Base-by-base conservation (phyloP, 2,329 filamentous ascomycete genomes). In the Aspergillus phoenicis region DNA sequence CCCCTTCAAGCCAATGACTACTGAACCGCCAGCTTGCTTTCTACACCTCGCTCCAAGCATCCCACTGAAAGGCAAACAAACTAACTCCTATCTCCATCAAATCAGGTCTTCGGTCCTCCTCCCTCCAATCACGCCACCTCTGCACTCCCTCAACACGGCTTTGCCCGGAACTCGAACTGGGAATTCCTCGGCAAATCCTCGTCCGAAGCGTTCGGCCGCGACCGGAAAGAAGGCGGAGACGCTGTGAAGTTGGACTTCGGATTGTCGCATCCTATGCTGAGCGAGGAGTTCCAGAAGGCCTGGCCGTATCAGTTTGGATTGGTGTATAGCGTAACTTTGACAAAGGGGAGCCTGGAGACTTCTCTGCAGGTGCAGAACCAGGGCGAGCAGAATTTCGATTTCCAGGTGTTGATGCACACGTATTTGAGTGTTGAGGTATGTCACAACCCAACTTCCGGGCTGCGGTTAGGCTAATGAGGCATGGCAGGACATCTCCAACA, bases 231-330 rank as follows among this genome's bases (percentile, higher is more conserved):
- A 49, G 81, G 80, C 64, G 84, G 91, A 72, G 82, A 87, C 71
- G 89, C 88, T 52, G 89, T 98, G 66, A 97, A 96, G 84, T 88
- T 99, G 62, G 95, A 99, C 81, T 98, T 99, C 77, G 95, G 94
- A 28, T 87, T 99, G 38, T 91, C 90, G 55, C 85, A 87, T 28
- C 83, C 85, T 55, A 89, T 89, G 72, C 82, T 98, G 60, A 85
- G 84, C 66, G 87, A 89, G 0, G 85, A 88, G 47, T 84, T 85
- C 67, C 87, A 85, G 73, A 84, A 85, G 69, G 85, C 88, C 24
- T 99, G 95, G 95, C 89, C 91, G 2, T 90, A 89, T 73, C 87
- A 90, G 64, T 99, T 99, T 75, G 90, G 90, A 4, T 84, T 98
- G 55, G 89, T 97, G 59, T 99, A 99, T 83, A 96, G 90, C 71